Evolutionary conservation across 768 basidiomycete genomes (phyloP).

Genomic region (Artomyces pyxidatus): DNA sequence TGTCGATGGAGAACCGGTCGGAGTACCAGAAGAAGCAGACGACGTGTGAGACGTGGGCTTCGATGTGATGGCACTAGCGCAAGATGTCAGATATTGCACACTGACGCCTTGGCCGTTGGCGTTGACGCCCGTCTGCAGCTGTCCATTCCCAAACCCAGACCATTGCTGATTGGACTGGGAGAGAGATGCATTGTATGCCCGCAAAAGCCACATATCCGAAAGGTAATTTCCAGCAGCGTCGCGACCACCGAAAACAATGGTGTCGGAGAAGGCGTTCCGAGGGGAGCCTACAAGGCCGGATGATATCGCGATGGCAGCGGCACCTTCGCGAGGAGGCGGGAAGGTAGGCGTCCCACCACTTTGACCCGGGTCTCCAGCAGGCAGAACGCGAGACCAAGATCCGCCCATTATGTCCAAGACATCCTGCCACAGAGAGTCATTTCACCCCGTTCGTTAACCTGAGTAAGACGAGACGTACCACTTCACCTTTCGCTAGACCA

Average conservation of each 20-base stretch:
- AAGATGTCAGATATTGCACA: conserved; percentile 49
- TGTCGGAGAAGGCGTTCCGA: conserved; percentile 48
- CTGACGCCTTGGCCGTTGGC: conserved; percentile 65
- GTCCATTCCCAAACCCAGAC: conserved; percentile 59
- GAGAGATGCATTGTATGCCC: conserved; percentile 59
- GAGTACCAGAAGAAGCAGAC: neutral
- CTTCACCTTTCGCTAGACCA: conserved; percentile 59
- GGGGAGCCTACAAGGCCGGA: conserved; percentile 48
- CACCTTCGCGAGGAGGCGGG: conserved; percentile 66
- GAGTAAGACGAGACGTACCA: conserved; percentile 37
- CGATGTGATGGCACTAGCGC: conserved; percentile 36
- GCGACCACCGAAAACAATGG: conserved; percentile 71
- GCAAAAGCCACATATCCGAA: conserved; percentile 70
- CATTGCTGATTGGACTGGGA: conserved; percentile 48
- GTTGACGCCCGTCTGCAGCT: conserved; percentile 50
- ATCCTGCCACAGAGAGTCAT: conserved; percentile 31
- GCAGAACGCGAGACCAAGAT: conserved; percentile 65
- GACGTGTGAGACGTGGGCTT: neutral
- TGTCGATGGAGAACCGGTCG: conserved; percentile 12
- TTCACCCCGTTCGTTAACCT: neutral
- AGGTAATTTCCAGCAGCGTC: conserved; percentile 60
- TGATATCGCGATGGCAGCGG: conserved; percentile 50
- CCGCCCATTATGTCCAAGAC: conserved; percentile 54
- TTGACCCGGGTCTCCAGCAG: conserved; percentile 70
- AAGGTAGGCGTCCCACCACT: conserved; percentile 37